Evolutionary conservation across 352 stramenopile species (phyloP), one percentile per base, ranked within the genome.

Genomic region (Phytopythium litorale): DNA sequence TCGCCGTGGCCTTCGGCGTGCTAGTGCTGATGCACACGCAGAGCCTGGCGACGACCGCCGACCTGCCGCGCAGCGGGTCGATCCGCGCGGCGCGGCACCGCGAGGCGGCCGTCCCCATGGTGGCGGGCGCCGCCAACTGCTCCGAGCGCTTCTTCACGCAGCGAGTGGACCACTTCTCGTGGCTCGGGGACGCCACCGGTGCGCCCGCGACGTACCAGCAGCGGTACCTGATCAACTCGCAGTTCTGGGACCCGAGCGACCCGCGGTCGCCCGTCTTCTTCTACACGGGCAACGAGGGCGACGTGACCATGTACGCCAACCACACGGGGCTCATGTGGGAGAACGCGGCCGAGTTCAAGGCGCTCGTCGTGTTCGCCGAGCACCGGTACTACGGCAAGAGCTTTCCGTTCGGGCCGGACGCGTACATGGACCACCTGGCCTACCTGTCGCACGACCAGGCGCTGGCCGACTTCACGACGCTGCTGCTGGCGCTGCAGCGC

Each of bases 301-400:
- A 98, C 59, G 87, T 98, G 38, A 91, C 89, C 45, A 75, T 98
- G 58, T 98, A 98, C 58, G 88, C 97, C 5, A 97, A 98, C 69
- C 77, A 97, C 56, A 98, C 94, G 25, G 92, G 92, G 62, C 80
- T 98, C 49, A 98, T 99, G 68, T 98, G 91, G 90, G 91, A 98
- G 69, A 87, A 97, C 48, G 96, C 94, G 9, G 67, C 79, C 28
- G 68, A 79, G 18, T 96, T 98, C 60, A 79, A 88, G 35, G 94
- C 95, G 11, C 70, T 96, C 5, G 65, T 99, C 7, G 93, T 99
- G 16, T 98, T 98, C 73, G 92, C 90, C 0, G 96, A 99, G 70
- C 96, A 99, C 73, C 88, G 96, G 0, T 99, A 98, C 75, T 98
- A 98, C 68, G 96, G 96, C 54, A 75, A 92, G 60, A 96, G 84